Evolutionary conservation across 805 yeast genomes (phyloP), one percentile per base, ranked within the genome.

Genomic region (Monosporozyma unispora): DNA sequence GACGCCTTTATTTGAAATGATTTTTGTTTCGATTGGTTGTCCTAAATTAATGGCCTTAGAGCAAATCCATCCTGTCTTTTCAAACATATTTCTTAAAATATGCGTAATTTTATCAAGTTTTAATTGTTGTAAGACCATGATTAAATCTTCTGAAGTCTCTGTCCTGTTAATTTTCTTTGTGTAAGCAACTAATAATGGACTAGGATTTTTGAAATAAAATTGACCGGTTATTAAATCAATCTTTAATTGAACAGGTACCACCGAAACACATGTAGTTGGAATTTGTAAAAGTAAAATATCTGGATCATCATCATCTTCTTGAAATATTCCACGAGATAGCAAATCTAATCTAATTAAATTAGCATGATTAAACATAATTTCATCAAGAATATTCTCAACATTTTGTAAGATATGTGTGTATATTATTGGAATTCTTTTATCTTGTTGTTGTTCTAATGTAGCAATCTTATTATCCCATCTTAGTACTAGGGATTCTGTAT

Each of bases 61-160:
- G 42, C 66, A 62, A 29, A 57, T 50, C 70, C 70, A 67, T 21
- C 68, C 68, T 3, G 67, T 63, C 48, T 65, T 67, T 41, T 62
- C 64, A 50, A 67, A 64, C 69, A 67, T 66, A 44, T 64, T 63
- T 9, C 57, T 52, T 11, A 67, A 40, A n/a, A 63, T 57, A 18
- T 56, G 56, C 1, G 57, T 59, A 11, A 63, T 63, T 45, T 64
- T 66, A 42, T 64, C 68, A 40, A 65, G 47, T 49, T 63, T 64
- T 21, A 67, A 53, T 23, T 51, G 57, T 35, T 62, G 68, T 22
- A 67, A 50, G 21, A 63, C 57, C 27, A 49, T 54, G 10, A 57
- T 56, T 35, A 64, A 49, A 37, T 64, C 66, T 23, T 54, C 59
- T 4, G 60, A 51, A 18, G 49, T 55, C 22, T 59, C 57, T 3